Base-by-base conservation (phyloP, 2,329 filamentous ascomycete genomes). In the Apiospora arundinis region DNA sequence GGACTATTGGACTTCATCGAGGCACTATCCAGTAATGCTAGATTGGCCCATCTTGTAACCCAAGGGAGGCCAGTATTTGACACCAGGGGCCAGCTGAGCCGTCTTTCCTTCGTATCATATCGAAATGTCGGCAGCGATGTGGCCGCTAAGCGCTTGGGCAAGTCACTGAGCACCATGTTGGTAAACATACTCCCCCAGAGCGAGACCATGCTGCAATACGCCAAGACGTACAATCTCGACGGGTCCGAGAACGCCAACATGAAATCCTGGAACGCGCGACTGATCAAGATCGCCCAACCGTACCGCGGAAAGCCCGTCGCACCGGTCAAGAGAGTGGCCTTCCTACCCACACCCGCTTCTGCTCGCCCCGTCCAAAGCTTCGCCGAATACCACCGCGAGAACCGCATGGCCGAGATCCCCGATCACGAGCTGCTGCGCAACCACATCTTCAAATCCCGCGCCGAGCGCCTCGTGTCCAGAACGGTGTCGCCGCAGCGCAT, bases 1-100 rank as follows among this genome's bases (percentile, higher is more conserved):
- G 77, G 76, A 2, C 73, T 85, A 3, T 73, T 87, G 9, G 75
- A 78, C 28, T 83, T 88, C 70, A 69, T 87, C 2, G 70, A 77
- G 2, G 73, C 75, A 0, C 70, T 87, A 14, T 76, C 76, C 2
- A 73, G 66, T 7, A 81, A 85, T 71, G 70, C 76, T 1, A 73
- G 73, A 9, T 82, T 80, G 2, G 74, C 76, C 0, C 37, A 70
- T 7, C 73, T 83, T 1, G 72, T 86, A 0, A 81, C 81, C 68
- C 70, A 70, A 2, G 77, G 81, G 23, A 80, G 83, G 2, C 74
- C 75, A 0, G 72, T 81, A 4, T 83, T 81, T 23, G 74, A 77
- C 4, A 76, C 78, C 4, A 76, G 74, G 4, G 78, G 80, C 28
- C 82, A 82, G 70, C 77, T 87, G 1, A 70, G 82, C 7, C 74